Base-by-base conservation (phyloP, 768 basidiomycete species). In the Lactarius tabidus region DNA sequence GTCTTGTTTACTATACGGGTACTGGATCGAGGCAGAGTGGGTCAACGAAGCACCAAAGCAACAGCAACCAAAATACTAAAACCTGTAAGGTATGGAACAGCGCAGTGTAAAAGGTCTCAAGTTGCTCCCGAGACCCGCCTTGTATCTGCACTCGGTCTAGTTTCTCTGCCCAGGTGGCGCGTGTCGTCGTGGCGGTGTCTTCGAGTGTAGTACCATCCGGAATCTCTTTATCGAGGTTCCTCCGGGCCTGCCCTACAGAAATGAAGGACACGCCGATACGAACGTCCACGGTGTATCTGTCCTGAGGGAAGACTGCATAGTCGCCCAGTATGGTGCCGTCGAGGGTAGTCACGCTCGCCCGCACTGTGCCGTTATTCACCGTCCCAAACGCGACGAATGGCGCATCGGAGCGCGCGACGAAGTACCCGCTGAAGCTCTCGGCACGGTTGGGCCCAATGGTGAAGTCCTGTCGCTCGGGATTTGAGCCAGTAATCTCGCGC, bases 261-360 rank as follows among this genome's bases (percentile, higher is more conserved):
- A 91, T 88, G 72, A 90, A 90, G 5, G 89, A 90, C 5, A 88
- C 86, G 2, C 87, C 88, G 2, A 91, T 78, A 14, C 85, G 78
- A 9, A 88, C 82, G 7, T 83, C 79, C 48, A 89, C 77, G 9
- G 72, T 66, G 15, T 73, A 71, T 26, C 77, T 71, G 4, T 69
- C 66, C 2, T 60, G 39, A 18, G 68, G 64, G 63, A 91, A 84
- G 4, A 73, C 72, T 3, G 78, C 82, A 65, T 83, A 87, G 0
- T 81, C 88, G 18, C 81, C 79, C 8, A 87, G 71, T 36, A 81
- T 66, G 12, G 79, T 67, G 2, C 86, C 88, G 6, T 74, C 65
- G 3, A 77, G 76, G 0, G 68, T 68, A 1, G 60, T 66, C 18
- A 74, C 71, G 33, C 33, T 33, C 33, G 12, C 76, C 72, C 18